Base-by-base conservation (phyloP, 164 flowering plant species). In the Magnolia changhungtana region DNA sequence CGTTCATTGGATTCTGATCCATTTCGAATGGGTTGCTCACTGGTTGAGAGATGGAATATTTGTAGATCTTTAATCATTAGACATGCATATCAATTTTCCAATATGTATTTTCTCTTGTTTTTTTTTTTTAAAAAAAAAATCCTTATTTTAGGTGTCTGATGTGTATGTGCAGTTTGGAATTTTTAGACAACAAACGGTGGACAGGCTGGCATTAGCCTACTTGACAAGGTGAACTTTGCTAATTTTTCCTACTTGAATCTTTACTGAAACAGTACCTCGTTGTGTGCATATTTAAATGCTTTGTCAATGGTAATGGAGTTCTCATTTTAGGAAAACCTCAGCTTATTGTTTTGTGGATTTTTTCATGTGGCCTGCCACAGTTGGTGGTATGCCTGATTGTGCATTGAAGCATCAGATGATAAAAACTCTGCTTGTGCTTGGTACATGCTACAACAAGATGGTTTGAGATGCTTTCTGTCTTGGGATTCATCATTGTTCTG, bases 21-120 rank as follows among this genome's bases (percentile, higher is more conserved):
- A 0, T 23, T 5, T 29, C 50, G n/a, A 45, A 4, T 20, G 24
- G 27, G 27, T 29, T 27, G 37, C 71, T 68, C 20, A 18, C 29
- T 16, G 49, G 7, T 37, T 29, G 18, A 23, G 9, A 14, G 49
- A 27, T 37, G 20, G n/a, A 68, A 31, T 27, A 68, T 18, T 8
- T 68, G 51, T 68, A 68, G 71, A 29, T 68, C 50, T 31, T 31
- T 14, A 8, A 68, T 11, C 68, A 31, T 37, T 68, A 68, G 71
- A 68, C 27, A 27, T 18, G 19, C 71, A 29, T 68, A 11, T 68
- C 21, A 31, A 68, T 68, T 68, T 27, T 68, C 50, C 19, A 11
- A 68, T 68, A 19, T 68, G 10, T 27, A 31, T 14, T 29, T 18
- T 1, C n/a, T 27, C 18, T n/a, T 68, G 9, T 50, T 11, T 13